A percentile compares a stretch with the other conserved stretches of the same genome.
Evolutionary conservation across 2,329 filamentous ascomycete genomes (phyloP).

Genomic region (Aspergillus chevalieri): DNA sequence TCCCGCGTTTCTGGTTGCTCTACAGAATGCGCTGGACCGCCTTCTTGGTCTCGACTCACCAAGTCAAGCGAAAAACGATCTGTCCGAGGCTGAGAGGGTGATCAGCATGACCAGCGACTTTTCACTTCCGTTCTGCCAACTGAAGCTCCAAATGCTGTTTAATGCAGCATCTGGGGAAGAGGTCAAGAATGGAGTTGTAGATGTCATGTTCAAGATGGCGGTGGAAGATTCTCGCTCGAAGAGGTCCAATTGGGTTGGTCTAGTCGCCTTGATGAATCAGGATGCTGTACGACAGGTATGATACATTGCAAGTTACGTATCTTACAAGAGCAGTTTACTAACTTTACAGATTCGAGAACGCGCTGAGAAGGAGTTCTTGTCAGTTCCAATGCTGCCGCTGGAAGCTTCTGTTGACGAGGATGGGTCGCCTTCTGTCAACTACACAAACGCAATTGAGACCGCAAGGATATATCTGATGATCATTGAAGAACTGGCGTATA

Average conservation of each 20-base stretch:
- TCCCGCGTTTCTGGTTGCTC: constrained; percentile 18
- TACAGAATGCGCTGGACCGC: constrained; percentile 28
- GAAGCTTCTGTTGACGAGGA: constrained; percentile 16
- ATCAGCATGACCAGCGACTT: constrained; percentile 35
- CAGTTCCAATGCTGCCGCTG: constrained; percentile 22
- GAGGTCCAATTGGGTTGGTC: constrained; percentile 33
- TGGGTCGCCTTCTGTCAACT: constrained; percentile 6
- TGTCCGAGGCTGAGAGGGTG: constrained; percentile 29
- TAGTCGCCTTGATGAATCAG: constrained; percentile 33
- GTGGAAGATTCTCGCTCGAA: constrained; percentile 29
- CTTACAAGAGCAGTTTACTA: constrained; percentile 6
- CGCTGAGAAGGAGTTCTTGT: constrained; percentile 36
- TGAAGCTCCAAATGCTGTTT: constrained; percentile 39
- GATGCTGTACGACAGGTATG: constrained; percentile 32
- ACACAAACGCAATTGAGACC: constrained; percentile 20
- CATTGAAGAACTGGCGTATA: constrained; percentile 33
- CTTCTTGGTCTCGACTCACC: constrained; percentile 23
- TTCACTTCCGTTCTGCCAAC: constrained; percentile 38
- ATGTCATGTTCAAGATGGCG: constrained; percentile 36
- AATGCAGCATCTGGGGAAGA: constrained; percentile 22
- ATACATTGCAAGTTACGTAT: constrained; percentile 1
- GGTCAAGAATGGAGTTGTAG: constrained; percentile 28
- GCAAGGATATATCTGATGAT: constrained; percentile 34
- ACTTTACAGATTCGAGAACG: constrained; percentile 33
- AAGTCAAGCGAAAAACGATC: constrained; percentile 5